phyloP scores from a whole-genome alignment of 257 asterid genomes.

The Solanum appendiculatum region DNA sequence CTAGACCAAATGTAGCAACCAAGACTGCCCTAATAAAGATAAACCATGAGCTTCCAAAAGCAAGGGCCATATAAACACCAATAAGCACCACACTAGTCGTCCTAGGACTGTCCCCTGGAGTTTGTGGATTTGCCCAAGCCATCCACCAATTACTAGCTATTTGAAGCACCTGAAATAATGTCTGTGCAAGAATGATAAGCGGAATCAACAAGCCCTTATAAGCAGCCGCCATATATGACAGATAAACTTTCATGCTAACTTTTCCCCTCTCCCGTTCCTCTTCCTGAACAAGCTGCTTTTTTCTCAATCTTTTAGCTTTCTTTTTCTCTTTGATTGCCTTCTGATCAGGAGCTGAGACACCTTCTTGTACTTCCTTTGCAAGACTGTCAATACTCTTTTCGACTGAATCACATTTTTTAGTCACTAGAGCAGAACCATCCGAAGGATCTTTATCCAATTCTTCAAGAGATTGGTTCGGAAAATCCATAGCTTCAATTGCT shows the following conservation, averaged over 20 bases:
- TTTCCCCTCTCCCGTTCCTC: constrained; percentile 96
- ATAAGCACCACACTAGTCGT: constrained; percentile 72
- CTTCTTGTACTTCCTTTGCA: constrained; percentile 53
- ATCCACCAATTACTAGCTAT: constrained; percentile 99
- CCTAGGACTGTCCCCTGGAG: constrained; percentile 63
- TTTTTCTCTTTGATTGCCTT: constrained; percentile 87
- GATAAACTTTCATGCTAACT: constrained; percentile 94
- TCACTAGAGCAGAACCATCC: constrained; percentile 38
- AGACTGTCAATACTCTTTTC: constrained; percentile 39
- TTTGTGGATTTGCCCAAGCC: constrained; percentile 99
- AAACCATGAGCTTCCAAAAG: constrained; percentile 95
- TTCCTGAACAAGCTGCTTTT: constrained; percentile 95
- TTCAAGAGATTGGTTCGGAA: constrained; percentile 46
- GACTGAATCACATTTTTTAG: constrained; percentile 45
- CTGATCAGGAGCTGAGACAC: constrained; percentile 55
- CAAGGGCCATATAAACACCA: constrained; percentile 89
- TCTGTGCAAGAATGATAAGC: constrained; percentile 76
- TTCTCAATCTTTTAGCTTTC: constrained; percentile 75
- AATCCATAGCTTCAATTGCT: constrained; percentile 96
- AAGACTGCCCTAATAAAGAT: constrained; percentile 85
- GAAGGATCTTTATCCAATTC: constrained; percentile 50
- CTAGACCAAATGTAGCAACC: constrained; percentile 97
- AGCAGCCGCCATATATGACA: constrained; percentile 93
- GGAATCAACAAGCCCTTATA: constrained; percentile 90
- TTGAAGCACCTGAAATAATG: constrained; percentile 90